phyloP scores from a whole-genome alignment of 1,284 basidiomycete genomes.

The Rhodotorula mucilaginosa region DNA sequence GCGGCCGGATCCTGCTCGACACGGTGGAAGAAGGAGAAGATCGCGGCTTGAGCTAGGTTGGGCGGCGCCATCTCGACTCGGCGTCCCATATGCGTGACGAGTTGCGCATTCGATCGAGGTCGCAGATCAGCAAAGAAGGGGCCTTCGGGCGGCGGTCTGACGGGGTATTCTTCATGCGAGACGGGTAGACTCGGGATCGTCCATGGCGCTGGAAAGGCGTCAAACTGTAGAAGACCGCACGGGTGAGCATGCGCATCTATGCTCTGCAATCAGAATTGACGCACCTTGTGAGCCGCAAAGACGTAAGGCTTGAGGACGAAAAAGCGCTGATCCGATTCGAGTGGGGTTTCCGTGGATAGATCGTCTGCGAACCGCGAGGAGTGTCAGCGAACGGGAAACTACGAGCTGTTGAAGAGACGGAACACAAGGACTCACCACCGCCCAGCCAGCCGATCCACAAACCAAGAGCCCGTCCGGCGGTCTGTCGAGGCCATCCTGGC shows the following conservation, averaged over 20 bases:
- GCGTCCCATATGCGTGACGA: slow-evolving; percentile 50
- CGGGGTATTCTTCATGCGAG: slow-evolving; percentile 33
- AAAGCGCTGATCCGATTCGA: slow-evolving; percentile 55
- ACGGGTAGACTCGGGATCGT: slow-evolving; percentile 51
- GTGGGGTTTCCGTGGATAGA: slow-evolving; percentile 46
- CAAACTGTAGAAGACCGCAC: slow-evolving; percentile 48
- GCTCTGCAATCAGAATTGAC: neutral
- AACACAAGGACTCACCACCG: slow-evolving; percentile 19
- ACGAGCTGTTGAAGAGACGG: neutral
- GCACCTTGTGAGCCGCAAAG: slow-evolving; percentile 55
- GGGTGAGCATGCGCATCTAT: neutral
- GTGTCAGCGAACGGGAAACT: neutral
- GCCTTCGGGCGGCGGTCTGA: slow-evolving; percentile 40
- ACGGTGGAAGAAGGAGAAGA: slow-evolving; percentile 49
- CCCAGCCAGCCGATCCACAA: slow-evolving; percentile 42
- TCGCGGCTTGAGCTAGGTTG: slow-evolving; percentile 47
- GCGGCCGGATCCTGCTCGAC: slow-evolving; percentile 49
- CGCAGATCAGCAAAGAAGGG: slow-evolving; percentile 53
- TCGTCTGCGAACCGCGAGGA: slow-evolving; percentile 16
- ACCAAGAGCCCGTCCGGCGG: slow-evolving; percentile 43
- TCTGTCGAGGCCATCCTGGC: slow-evolving; percentile 50
- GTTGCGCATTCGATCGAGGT: slow-evolving; percentile 48
- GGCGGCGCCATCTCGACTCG: slow-evolving; percentile 45
- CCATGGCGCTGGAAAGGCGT: slow-evolving; percentile 56
- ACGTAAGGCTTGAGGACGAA: slow-evolving; percentile 57